phyloP scores from a whole-genome alignment of 352 stramenopile species.

The Pythium brassicae region DNA sequence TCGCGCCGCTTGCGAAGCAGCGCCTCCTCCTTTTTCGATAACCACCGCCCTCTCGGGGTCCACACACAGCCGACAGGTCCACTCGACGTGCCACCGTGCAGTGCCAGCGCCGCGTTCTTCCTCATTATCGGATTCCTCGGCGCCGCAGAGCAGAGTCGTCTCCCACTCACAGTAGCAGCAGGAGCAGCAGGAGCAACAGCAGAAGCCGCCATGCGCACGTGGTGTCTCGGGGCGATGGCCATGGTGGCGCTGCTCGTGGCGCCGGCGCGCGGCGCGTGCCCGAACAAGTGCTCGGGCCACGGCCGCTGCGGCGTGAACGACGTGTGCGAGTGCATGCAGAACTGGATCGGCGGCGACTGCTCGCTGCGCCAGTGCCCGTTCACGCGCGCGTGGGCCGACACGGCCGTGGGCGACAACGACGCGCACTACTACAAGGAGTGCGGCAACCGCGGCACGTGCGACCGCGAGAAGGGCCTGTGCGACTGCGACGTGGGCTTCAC shows the following conservation, averaged over 20 bases:
- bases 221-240: slow-evolving; percentile 25
- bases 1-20: not conserved
- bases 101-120: not conserved
- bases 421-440: slow-evolving; percentile 78
- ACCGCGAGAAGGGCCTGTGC: slow-evolving; percentile 66
- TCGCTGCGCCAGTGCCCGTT: slow-evolving; percentile 33
- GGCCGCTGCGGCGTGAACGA: slow-evolving; percentile 74
- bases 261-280: slow-evolving; percentile 24
- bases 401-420: slow-evolving; percentile 27
- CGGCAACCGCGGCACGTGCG: slow-evolving; percentile 63
- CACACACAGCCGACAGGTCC: too few relatives aligned
- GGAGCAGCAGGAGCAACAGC: not conserved
- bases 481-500: slow-evolving; percentile 58
- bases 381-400: slow-evolving; percentile 47
- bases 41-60: not conserved
- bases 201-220: slow-evolving; percentile 19
- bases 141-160: not conserved
- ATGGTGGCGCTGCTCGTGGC: slow-evolving; percentile 25
- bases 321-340: slow-evolving; percentile 79
- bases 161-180: not conserved
- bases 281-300: slow-evolving; percentile 89
- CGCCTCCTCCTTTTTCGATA: not conserved
- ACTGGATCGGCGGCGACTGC: slow-evolving; percentile 60
- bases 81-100: too few relatives aligned
- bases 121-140: slow-evolving; percentile 17